Base-by-base conservation (phyloP, 208 protist genomes). In the Tetramitus jugosus region DNA sequence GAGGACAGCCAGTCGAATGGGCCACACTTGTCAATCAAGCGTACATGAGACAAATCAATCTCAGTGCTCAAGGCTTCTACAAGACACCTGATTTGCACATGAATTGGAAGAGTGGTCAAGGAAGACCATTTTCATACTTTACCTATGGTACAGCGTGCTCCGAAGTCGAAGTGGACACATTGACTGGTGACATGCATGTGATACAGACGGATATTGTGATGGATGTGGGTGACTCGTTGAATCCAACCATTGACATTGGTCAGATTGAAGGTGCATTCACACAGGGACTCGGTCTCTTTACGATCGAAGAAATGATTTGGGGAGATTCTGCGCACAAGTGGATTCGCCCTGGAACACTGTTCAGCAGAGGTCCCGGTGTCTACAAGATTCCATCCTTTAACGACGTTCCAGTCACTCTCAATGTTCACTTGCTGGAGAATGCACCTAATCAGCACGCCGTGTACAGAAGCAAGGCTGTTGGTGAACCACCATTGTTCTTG, bases 401-500 rank as follows among this genome's bases (percentile, higher is more conserved):
- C 72, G 91, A 96, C 78, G 81, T 93, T 13, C 93, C 93, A 33
- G 17, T 74, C 10, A 71, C 84, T 29, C 89, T 95, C 60, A 85
- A 91, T 76, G 89, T 94, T 23, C 53, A 65, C n/a, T 77, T 96
- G 26, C 43, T 94, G 14, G 60, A 79, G 64, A 80, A 87, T 65
- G 68, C 67, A n/a, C 20, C 49, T 42, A 91, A 91, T 80, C 14
- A 61, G 31, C 33, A 49, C 46, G 84, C 83, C 29, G 85, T 89
- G 26, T 79, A 80, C 42, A 81, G 80, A 29, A 85, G 75, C 0
- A 92, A 90, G 52, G 86, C 80, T 26, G 64, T 93, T 46, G 93
- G 92, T 52, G 94, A 97, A 80, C 92, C 93, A 42, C 93, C 94
- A 7, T 79, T 95, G 10, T 86, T 88, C 75, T 77, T 95, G 3